Conservation (phyloP, 495 filamentous ascomycete genomes). For the Pseudomonodictys pantanalensis region DNA sequence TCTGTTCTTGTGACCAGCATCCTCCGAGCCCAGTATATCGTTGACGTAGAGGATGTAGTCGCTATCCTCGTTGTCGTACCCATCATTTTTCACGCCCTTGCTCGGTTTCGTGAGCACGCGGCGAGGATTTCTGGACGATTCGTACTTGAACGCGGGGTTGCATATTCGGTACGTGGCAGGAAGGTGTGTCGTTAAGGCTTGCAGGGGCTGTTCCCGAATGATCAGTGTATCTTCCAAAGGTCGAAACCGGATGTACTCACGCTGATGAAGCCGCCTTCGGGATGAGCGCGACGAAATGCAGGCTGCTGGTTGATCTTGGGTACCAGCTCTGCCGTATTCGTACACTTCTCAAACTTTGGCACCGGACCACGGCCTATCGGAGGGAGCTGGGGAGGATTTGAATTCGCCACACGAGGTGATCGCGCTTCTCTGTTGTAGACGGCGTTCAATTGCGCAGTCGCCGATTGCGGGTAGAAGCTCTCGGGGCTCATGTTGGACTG, state of each 20-base stretch:
- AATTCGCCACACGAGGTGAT: slow-evolving; percentile 60
- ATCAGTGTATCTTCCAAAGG: slow-evolving; percentile 12
- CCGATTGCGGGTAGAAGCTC: slow-evolving; percentile 68
- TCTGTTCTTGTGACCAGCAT: slow-evolving; percentile 97
- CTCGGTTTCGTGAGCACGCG: slow-evolving; percentile 98
- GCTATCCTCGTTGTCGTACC: slow-evolving; percentile 98
- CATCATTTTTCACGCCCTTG: slow-evolving; percentile 98
- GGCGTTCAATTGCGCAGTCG: slow-evolving; percentile 65
- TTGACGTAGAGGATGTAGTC: slow-evolving; percentile 99
- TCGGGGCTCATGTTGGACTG: slow-evolving; percentile 61
- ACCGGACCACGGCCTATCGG: slow-evolving; percentile 61
- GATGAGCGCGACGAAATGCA: slow-evolving; percentile 87
- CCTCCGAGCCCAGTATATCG: slow-evolving; percentile 96
- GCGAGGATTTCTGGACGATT: slow-evolving; percentile 95
- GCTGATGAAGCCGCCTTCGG: slow-evolving; percentile 98
- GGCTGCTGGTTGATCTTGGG: slow-evolving; percentile 84
- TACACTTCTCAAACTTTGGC: slow-evolving; percentile 80
- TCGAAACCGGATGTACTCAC: slow-evolving; percentile 53
- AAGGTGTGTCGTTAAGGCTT: slow-evolving; percentile 91
- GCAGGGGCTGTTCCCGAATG: slow-evolving; percentile 65
- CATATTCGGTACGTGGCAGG: slow-evolving; percentile 97
- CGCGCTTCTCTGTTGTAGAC: slow-evolving; percentile 70
- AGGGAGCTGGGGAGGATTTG: slow-evolving; percentile 41
- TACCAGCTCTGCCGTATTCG: slow-evolving; percentile 68
- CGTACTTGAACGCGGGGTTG: slow-evolving; percentile 98